Percentiles rank a stretch among this genome's conserved stretches.
Conservation (phyloP, 2,329 filamentous ascomycete genomes). For the Zasmidium citrigriseum region DNA sequence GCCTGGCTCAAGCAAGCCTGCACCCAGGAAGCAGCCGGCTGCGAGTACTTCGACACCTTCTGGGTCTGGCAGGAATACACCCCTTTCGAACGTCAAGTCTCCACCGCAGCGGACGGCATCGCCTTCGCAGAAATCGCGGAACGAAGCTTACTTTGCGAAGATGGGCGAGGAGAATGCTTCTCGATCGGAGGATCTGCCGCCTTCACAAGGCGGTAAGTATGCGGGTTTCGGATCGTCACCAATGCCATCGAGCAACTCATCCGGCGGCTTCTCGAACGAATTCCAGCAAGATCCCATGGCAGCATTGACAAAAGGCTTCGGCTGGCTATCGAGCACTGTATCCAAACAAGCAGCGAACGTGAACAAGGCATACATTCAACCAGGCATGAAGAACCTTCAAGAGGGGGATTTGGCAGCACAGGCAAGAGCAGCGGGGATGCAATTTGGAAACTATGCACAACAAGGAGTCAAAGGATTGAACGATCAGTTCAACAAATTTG, state of each 20-base stretch:
- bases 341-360: slow-evolving; percentile 88
- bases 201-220: slow-evolving; percentile 91
- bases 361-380: slow-evolving; percentile 89
- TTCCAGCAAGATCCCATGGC: slow-evolving; percentile 88
- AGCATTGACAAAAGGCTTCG: slow-evolving; percentile 87
- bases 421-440: slow-evolving; percentile 58
- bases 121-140: slow-evolving; percentile 56
- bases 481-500: slow-evolving; percentile 80
- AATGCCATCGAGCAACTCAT: slow-evolving; percentile 44
- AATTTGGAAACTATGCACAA: slow-evolving; percentile 59
- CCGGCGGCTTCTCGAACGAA: slow-evolving; percentile 71
- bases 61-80: slow-evolving; percentile 29
- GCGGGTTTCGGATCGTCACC: slow-evolving; percentile 83
- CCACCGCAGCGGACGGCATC: slow-evolving; percentile 26
- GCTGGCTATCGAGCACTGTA: slow-evolving; percentile 88
- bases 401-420: slow-evolving; percentile 61
- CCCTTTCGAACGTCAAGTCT: slow-evolving; percentile 19
- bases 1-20: slow-evolving; percentile 41
- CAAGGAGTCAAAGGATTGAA: slow-evolving; percentile 71
- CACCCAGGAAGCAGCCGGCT: slow-evolving; percentile 23
- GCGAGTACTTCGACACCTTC: slow-evolving; percentile 19
- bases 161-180: slow-evolving; percentile 81
- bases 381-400: slow-evolving; percentile 75
- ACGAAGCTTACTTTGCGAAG: slow-evolving; percentile 88
- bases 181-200: slow-evolving; percentile 72